Percentiles rank a stretch among this genome's conserved stretches.
phyloP scores from a whole-genome alignment of 805 yeast species.

The Lipomyces yamanashiensis region DNA sequence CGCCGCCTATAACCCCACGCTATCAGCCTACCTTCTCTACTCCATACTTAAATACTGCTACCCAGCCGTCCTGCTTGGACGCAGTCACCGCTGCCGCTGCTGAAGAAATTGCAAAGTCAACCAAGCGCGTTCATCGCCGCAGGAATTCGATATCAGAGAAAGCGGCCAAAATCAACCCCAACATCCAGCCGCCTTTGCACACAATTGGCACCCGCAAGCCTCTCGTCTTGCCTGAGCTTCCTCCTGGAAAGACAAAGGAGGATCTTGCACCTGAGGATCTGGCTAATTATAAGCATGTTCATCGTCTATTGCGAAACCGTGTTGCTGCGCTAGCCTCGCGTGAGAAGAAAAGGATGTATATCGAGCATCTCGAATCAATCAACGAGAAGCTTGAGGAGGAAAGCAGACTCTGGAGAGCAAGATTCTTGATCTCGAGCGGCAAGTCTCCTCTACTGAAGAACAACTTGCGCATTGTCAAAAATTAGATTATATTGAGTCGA shows the following conservation, averaged over 20 bases:
- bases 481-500: background rate
- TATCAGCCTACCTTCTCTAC: background rate
- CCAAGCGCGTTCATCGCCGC: conserved; percentile 36
- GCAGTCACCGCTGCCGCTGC: conserved; percentile 33
- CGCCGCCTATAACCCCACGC: background rate
- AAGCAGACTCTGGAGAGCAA: conserved; percentile 4
- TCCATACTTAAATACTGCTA: background rate
- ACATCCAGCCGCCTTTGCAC: conserved; percentile 31
- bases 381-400: conserved; percentile 19
- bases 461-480: background rate
- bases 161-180: conserved; percentile 27
- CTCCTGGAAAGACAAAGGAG: conserved; percentile 36
- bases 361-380: conserved; percentile 29
- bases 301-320: conserved; percentile 32
- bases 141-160: conserved; percentile 36
- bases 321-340: conserved; percentile 36
- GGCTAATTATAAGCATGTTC: conserved; percentile 35
- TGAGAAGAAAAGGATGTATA: conserved; percentile 33
- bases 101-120: conserved; percentile 30
- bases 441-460: background rate
- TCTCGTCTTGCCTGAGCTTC: conserved; percentile 31
- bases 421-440: conserved; percentile 16
- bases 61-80: conserved; percentile 26
- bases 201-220: conserved; percentile 37
- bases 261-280: conserved; percentile 34